These are phyloP conservation scores for Rhizopogon vinicolor DNA, from an alignment of 768 basidiomycete genomes.

Conservation along the genomic window DNA sequence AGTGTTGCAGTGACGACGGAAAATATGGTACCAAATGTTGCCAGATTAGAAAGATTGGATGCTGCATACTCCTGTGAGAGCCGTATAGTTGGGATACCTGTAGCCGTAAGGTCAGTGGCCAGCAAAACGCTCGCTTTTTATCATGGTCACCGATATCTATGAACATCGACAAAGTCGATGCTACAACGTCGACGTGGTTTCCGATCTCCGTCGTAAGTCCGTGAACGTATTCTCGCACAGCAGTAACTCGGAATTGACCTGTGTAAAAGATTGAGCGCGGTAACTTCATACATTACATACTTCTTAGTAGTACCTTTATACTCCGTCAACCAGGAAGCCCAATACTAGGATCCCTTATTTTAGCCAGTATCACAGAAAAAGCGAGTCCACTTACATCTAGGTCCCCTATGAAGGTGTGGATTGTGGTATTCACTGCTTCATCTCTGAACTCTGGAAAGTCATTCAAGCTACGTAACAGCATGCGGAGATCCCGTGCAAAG, in stretches of 20 bases:
- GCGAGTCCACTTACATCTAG: slow-evolving; percentile 26
- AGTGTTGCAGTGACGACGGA: slow-evolving; percentile 38
- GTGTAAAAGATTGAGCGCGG: neutral
- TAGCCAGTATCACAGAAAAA: neutral
- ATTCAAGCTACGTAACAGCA: slow-evolving; percentile 37
- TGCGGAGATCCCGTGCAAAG: slow-evolving; percentile 36
- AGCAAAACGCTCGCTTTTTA: neutral
- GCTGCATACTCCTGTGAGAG: slow-evolving; percentile 38
- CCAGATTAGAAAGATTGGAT: slow-evolving; percentile 35
- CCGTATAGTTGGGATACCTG: slow-evolving; percentile 39
- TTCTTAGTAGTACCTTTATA: slow-evolving; percentile 27
- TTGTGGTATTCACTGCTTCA: slow-evolving; percentile 36
- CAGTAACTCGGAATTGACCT: slow-evolving; percentile 40
- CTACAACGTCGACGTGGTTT: slow-evolving; percentile 38
- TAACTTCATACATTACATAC: neutral
- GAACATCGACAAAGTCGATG: slow-evolving; percentile 33
- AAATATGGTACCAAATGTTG: slow-evolving; percentile 42
- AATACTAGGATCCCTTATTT: slow-evolving; percentile 26
- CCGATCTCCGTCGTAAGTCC: slow-evolving; percentile 36
- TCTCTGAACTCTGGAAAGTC: slow-evolving; percentile 44
- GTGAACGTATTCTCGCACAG: slow-evolving; percentile 40
- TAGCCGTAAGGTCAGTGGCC: neutral
- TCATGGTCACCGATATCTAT: slow-evolving; percentile 37
- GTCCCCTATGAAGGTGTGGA: slow-evolving; percentile 35
- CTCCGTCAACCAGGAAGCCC: slow-evolving; percentile 38